Percentiles rank a stretch among this genome's conserved stretches.
Conservation (phyloP, 495 filamentous ascomycete species). For the Xylaria cubensis region DNA sequence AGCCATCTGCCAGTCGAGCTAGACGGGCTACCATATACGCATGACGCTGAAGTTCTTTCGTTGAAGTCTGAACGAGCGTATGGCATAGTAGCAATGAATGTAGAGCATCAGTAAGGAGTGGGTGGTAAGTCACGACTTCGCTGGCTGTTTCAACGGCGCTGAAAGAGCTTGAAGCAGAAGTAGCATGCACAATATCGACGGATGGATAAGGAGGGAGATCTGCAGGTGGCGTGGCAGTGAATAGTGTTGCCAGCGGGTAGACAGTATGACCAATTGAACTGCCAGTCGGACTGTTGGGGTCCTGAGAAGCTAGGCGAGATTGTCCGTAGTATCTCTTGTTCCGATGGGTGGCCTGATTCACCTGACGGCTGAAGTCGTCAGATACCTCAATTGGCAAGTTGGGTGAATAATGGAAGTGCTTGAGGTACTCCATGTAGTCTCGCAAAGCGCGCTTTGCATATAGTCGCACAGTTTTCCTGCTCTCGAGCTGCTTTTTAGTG, state of each 20-base stretch:
- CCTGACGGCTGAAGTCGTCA: conserved; percentile 70
- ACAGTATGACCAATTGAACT: conserved; percentile 39
- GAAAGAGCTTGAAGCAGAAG: conserved; percentile 30
- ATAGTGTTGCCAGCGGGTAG: conserved; percentile 61
- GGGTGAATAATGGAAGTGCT: conserved; percentile 77
- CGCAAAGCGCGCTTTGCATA: conserved; percentile 76
- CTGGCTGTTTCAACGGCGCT: conserved; percentile 47
- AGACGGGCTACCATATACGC: conserved; percentile 80
- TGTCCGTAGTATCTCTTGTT: conserved; percentile 44
- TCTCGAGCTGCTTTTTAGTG: conserved; percentile 57
- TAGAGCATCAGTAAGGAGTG: conserved; percentile 75
- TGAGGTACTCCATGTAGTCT: conserved; percentile 72
- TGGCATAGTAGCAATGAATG: conserved; percentile 77
- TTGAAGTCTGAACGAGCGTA: conserved; percentile 73
- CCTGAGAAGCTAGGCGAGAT: conserved; percentile 35
- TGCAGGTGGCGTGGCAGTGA: conserved; percentile 60
- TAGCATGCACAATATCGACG: conserved; percentile 42
- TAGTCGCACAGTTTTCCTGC: conserved; percentile 68
- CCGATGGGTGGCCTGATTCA: conserved; percentile 62
- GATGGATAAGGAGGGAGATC: conserved; percentile 65
- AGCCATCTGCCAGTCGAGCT: conserved; percentile 75
- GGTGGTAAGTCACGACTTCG: conserved; percentile 80
- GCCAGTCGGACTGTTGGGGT: conserved; percentile 39
- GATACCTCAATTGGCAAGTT: conserved; percentile 67
- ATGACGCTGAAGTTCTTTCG: conserved; percentile 75